A percentile compares a stretch with the other conserved stretches of the same genome.
These are phyloP conservation scores for Colletotrichum gigasporum DNA, from an alignment of 2,329 filamentous ascomycete species.

Conservation along the genomic window DNA sequence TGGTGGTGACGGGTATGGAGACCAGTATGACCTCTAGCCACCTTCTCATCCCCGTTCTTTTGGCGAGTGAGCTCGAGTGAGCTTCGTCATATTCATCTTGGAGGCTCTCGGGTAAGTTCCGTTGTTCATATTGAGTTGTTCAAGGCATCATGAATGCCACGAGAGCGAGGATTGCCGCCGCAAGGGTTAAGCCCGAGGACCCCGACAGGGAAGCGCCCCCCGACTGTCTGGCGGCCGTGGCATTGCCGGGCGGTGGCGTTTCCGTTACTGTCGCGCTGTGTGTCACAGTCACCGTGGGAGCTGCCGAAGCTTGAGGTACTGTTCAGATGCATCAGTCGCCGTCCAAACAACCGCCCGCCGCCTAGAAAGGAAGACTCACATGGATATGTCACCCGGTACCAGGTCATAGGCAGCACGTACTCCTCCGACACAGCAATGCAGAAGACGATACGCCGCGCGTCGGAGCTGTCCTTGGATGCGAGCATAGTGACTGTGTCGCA, in stretches of 20 bases:
- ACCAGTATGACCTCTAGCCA: too few relatives aligned
- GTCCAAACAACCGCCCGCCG: too few relatives aligned
- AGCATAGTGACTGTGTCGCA: slow-evolving; percentile 19
- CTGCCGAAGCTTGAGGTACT: neutral
- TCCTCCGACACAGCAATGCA: slow-evolving; percentile 7
- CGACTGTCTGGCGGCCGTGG: neutral
- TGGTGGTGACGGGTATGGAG: too few relatives aligned
- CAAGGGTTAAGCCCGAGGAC: too few relatives aligned
- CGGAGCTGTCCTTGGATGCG: neutral
- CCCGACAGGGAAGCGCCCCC: too few relatives aligned
- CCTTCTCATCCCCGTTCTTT: too few relatives aligned
- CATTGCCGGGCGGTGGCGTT: neutral
- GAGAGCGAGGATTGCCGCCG: neutral
- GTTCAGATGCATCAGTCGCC: neutral
- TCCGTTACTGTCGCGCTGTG: neutral
- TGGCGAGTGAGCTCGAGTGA: too few relatives aligned
- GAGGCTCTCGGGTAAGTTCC: too few relatives aligned
- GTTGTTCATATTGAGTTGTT: too few relatives aligned
- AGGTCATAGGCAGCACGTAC: slow-evolving; percentile 16
- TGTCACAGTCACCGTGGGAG: neutral
- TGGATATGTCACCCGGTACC: slow-evolving; percentile 11
- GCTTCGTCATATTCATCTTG: too few relatives aligned
- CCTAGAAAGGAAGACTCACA: neutral
- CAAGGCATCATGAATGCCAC: neutral
- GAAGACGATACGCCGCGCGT: slow-evolving; percentile 14